Conservation (phyloP, 179 eudicot species). For the Drosera spatulata region DNA sequence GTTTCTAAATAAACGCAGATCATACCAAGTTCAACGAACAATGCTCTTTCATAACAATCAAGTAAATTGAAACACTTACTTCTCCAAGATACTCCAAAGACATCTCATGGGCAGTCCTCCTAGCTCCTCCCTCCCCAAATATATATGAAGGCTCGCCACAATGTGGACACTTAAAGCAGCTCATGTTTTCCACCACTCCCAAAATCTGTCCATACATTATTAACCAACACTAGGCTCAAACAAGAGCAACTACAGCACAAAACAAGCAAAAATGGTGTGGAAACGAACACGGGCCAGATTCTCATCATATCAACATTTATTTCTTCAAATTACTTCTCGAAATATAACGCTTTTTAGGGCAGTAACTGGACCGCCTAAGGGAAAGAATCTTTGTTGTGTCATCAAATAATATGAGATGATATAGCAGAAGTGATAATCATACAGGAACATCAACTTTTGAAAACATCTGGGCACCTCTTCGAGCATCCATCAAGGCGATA, state of each 20-base stretch:
- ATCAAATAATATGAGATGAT: too few species aligned
- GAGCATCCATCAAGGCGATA: conserved; percentile 89
- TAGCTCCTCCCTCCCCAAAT: conserved; percentile 90
- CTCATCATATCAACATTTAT: too few species aligned
- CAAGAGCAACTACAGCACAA: not conserved
- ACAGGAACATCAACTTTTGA: conserved; percentile 87
- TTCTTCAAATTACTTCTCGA: too few species aligned
- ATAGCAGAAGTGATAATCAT: conserved; percentile 17
- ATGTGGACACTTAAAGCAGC: conserved; percentile 88
- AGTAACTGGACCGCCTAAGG: too few species aligned
- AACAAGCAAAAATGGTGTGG: too few species aligned
- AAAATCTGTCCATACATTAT: conserved; percentile 40
- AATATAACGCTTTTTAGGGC: too few species aligned
- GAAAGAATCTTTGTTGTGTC: too few species aligned
- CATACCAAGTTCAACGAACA: too few species aligned
- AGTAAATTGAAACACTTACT: conserved; percentile 30
- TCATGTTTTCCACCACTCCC: conserved; percentile 91
- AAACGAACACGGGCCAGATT: too few species aligned
- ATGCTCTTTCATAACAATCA: too few species aligned
- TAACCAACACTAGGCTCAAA: not conserved
- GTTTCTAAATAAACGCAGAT: too few species aligned
- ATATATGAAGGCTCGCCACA: conserved; percentile 63
- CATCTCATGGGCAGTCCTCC: conserved; percentile 65
- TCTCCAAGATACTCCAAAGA: conserved; percentile 73
- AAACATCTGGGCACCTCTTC: conserved; percentile 96